Conservation (phyloP, 768 basidiomycete genomes). For the Macrolepiota fuliginosa region DNA sequence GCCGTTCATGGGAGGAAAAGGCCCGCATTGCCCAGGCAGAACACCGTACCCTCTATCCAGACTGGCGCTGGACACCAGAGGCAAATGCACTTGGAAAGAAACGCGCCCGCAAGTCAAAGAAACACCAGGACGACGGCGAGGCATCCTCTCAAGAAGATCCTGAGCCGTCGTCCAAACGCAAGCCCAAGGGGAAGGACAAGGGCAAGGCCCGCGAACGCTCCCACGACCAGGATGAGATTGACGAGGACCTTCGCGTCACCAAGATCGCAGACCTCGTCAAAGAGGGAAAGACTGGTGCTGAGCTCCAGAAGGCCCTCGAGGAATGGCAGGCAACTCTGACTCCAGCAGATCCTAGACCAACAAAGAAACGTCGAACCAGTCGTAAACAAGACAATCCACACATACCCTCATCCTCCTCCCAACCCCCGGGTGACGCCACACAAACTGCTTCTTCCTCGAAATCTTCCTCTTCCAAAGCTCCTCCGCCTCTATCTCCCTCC, state of each 20-base stretch:
- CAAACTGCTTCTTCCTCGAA: not conserved
- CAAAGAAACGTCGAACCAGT: slow-evolving; percentile 6
- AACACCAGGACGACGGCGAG: slow-evolving; percentile 19
- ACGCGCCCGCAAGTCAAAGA: slow-evolving; percentile 25
- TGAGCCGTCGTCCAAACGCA: slow-evolving; percentile 18
- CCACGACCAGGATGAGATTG: slow-evolving; percentile 3
- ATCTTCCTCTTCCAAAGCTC: not conserved
- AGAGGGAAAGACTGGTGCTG: slow-evolving; percentile 63
- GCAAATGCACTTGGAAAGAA: slow-evolving; percentile 41
- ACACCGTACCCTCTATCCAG: slow-evolving; percentile 71
- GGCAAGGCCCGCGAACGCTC: slow-evolving; percentile 19
- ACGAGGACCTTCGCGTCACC: slow-evolving; percentile 52
- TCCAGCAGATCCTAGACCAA: slow-evolving; percentile 9
- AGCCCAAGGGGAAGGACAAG: slow-evolving; percentile 18
- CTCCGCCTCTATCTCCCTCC: not conserved
- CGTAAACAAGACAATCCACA: not conserved
- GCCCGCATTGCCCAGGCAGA: slow-evolving; percentile 70
- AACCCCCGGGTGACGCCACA: not conserved
- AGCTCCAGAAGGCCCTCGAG: slow-evolving; percentile 59
- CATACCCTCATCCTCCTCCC: slow-evolving; percentile 8
- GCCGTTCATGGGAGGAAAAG: slow-evolving; percentile 75
- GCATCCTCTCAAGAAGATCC: slow-evolving; percentile 18
- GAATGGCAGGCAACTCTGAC: slow-evolving; percentile 48
- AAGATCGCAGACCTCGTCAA: slow-evolving; percentile 69
- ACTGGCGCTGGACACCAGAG: slow-evolving; percentile 79